Conservation (phyloP, 2,329 filamentous ascomycete species). For the Acephala macrosclerotiorum region DNA sequence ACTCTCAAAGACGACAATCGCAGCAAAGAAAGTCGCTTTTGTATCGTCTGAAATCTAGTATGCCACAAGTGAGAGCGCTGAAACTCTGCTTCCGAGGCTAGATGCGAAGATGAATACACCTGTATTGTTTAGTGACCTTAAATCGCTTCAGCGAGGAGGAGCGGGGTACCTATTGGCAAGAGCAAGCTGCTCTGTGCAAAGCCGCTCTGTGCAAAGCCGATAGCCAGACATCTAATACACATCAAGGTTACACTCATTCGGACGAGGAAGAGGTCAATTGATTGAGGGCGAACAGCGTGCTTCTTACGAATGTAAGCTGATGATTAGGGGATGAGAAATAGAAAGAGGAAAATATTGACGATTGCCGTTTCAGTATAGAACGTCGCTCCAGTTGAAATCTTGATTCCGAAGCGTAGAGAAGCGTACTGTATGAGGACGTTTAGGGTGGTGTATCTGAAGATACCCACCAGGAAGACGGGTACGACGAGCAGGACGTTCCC, state of each 20-base stretch:
- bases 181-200: constrained; percentile 32
- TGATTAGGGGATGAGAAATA: constrained; percentile 38
- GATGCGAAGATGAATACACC: constrained; percentile 41
- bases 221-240: constrained; percentile 36
- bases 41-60: constrained; percentile 37
- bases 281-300: constrained; percentile 30
- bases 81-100: constrained; percentile 42
- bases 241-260: constrained; percentile 37
- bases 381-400: constrained; percentile 40
- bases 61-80: constrained; percentile 39
- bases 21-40: constrained; percentile 41
- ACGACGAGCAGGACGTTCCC: constrained; percentile 36
- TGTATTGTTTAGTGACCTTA: no score
- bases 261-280: constrained; percentile 39
- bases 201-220: constrained; percentile 34
- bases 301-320: constrained; percentile 31
- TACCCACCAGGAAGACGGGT: constrained; percentile 43
- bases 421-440: constrained; percentile 43
- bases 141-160: no score
- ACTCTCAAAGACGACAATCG: constrained; percentile 42
- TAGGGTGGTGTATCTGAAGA: constrained; percentile 42
- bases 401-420: constrained; percentile 38
- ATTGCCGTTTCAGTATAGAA: constrained; percentile 43
- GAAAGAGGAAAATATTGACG: constrained; percentile 41
- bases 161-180: no score